Conservation (phyloP, 169 alveolate genomes). For the Plasmodium coatneyi region DNA sequence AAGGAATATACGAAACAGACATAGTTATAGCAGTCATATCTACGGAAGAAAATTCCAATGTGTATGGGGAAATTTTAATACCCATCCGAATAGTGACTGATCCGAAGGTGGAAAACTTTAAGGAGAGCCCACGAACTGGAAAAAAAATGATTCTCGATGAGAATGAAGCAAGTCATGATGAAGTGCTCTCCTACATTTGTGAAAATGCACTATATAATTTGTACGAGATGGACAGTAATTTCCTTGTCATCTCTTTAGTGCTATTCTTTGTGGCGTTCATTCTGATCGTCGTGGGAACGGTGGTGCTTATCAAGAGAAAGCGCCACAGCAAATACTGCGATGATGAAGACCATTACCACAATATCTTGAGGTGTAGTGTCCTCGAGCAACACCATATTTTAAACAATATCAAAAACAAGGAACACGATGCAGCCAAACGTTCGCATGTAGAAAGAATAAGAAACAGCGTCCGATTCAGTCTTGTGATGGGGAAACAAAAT, state of each 20-base stretch:
- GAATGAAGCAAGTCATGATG: conserved; percentile 51
- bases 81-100: conserved; percentile 66
- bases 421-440: neutral
- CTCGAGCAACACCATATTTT: neutral
- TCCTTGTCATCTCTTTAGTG: conserved; percentile 3
- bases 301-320: neutral
- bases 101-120: conserved; percentile 1
- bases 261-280: conserved; percentile 15
- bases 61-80: conserved; percentile 62
- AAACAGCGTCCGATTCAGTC: neutral
- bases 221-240: conserved; percentile 15
- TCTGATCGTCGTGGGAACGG: neutral
- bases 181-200: conserved; percentile 47
- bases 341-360: neutral
- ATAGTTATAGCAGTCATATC: conserved; percentile 59
- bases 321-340: neutral
- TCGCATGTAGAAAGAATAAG: neutral
- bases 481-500: neutral
- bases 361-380: neutral
- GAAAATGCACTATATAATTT: conserved; percentile 62
- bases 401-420: neutral
- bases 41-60: conserved; percentile 20
- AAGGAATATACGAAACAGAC: conserved; percentile 61
- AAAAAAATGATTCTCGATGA: conserved; percentile 11
- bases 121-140: conserved; percentile 34